phyloP scores from a whole-genome alignment of 2,329 filamentous ascomycete genomes.

The Sporothrix humicola region DNA sequence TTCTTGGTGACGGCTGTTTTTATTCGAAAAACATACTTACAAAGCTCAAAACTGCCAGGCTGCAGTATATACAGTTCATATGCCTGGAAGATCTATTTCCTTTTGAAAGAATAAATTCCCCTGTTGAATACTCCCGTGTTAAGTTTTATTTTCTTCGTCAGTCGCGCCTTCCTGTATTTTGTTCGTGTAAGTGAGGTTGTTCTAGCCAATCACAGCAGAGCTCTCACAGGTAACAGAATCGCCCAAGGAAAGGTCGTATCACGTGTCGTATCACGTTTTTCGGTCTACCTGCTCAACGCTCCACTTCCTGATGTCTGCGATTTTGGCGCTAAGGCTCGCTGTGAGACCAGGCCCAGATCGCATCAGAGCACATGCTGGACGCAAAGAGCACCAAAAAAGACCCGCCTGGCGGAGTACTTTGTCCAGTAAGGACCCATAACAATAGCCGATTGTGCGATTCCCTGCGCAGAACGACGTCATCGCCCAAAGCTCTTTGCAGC shows the following conservation, averaged over 20 bases:
- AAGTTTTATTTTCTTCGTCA: neutral
- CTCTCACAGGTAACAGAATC: neutral
- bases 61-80: no score
- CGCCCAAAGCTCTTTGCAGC: neutral
- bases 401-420: slow-evolving; percentile 17
- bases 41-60: no score
- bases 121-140: neutral
- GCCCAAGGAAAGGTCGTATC: neutral
- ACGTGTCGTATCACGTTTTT: neutral
- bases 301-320: no score
- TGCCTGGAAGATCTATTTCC: no score
- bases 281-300: neutral
- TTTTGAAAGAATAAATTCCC: neutral
- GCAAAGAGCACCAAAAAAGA: neutral
- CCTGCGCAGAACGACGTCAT: slow-evolving; percentile 29
- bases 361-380: slow-evolving; percentile 15
- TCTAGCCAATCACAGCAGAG: slow-evolving; percentile 2
- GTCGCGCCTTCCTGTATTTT: neutral
- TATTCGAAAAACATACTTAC: no score
- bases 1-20: no score
- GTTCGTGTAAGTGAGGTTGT: slow-evolving; percentile 23
- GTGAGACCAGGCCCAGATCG: neutral
- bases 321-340: no score
- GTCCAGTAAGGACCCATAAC: neutral
- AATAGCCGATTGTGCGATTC: slow-evolving; percentile 20